Conservation (phyloP, 2,329 filamentous ascomycete genomes). For the Parastagonospora avenae region DNA sequence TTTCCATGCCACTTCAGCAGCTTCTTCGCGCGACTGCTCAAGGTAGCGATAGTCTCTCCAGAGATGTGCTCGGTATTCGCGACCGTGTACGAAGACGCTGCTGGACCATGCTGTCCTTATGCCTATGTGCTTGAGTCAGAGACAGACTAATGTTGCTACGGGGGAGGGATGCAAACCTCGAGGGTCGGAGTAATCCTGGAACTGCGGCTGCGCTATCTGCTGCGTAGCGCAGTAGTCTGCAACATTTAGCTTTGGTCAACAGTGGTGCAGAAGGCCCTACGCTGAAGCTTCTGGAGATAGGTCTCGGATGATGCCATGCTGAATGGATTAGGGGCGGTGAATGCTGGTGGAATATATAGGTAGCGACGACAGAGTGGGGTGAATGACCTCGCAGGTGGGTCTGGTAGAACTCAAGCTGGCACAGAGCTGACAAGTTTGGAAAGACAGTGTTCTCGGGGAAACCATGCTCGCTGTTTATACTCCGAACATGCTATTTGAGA, state of each 20-base stretch:
- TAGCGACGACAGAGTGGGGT: constrained; percentile 24
- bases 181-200: constrained; percentile 45
- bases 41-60: constrained; percentile 46
- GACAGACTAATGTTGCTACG: background rate
- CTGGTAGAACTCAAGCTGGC: constrained; percentile 25
- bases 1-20: constrained; percentile 43
- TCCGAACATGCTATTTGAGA: constrained; percentile 25
- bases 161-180: constrained; percentile 32
- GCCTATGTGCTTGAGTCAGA: constrained; percentile 28
- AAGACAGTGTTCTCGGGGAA: constrained; percentile 28
- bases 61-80: constrained; percentile 40
- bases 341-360: constrained; percentile 15
- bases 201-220: constrained; percentile 43
- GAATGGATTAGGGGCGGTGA: constrained; percentile 14
- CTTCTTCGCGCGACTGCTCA: constrained; percentile 45
- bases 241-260: constrained; percentile 14
- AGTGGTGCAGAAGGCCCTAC: constrained; percentile 23
- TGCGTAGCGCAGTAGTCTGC: constrained; percentile 41
- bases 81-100: constrained; percentile 41
- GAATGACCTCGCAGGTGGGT: constrained; percentile 28
- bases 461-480: constrained; percentile 38
- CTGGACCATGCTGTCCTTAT: constrained; percentile 45
- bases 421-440: constrained; percentile 18
- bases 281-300: constrained; percentile 40
- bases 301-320: constrained; percentile 39